Evolutionary conservation across 2,329 filamentous ascomycete genomes (phyloP), one percentile per base, ranked within the genome.

Genomic region (Neopestalotiopsis sp.): DNA sequence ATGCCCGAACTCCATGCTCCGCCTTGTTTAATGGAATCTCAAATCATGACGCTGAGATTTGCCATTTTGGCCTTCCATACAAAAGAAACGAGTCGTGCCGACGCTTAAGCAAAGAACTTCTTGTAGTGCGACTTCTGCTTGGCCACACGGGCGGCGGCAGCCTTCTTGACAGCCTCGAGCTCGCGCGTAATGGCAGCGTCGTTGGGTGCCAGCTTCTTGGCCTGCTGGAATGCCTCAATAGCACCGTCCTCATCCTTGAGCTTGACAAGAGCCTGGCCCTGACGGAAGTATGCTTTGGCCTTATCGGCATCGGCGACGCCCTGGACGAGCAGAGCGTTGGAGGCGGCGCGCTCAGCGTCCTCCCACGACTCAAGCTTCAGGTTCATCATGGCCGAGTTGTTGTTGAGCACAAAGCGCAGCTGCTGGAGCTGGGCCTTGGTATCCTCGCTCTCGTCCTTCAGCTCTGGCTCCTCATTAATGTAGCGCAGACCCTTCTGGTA

Each of bases 51-150:
- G 34, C 6, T 38, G 34, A 38, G 34, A 38, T 10, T 38, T 38
- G 24, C 34, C 34, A 38, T 38, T 38, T 5, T 38, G 34, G 34
- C 49, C 20, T 14, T n/a, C 17, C 7, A 7, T 24, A 17, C 49
- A 17, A 17, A 56, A 56, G 13, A 17, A 24, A 7, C 17, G 49
- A 56, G 13, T 24, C 7, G 17, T 30, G 5, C 12, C 32, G n/a
- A 20, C n/a, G 28, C 42, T 81, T 77, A 90, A 56, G 85, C 80
- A 79, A 98, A 98, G 82, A 97, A 96, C 84, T 97, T 98, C 84
- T 92, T 93, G 80, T 95, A 97, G 5, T 91, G 92, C 74, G 93
- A 94, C 88, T 95, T 97, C 86, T 98, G 94, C 89, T 95, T 97
- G 79, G 92, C 92, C 71, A 90, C 87, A 71, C 92, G 88, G 69